A percentile compares a stretch with the other conserved stretches of the same genome.
phyloP scores from a whole-genome alignment of 2,329 filamentous ascomycete genomes.

The Venturia aucupariae region DNA sequence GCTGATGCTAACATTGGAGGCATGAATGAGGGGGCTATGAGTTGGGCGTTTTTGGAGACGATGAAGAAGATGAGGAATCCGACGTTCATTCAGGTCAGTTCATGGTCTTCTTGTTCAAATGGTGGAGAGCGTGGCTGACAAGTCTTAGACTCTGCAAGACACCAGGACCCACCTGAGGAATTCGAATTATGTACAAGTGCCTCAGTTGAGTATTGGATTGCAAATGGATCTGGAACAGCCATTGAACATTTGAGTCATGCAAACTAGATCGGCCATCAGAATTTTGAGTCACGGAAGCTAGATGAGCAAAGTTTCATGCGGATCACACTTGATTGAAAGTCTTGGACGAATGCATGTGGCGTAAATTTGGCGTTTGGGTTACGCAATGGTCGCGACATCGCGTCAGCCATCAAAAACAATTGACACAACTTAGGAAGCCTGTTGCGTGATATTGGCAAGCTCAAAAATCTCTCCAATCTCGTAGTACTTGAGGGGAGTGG shows the following conservation, averaged over 20 bases:
- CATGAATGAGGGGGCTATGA: slow-evolving; percentile 37
- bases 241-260: background rate
- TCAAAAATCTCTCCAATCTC: background rate
- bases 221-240: slow-evolving; percentile 32
- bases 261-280: background rate
- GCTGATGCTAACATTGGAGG: slow-evolving; percentile 40
- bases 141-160: slow-evolving; percentile 27
- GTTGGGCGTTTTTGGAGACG: slow-evolving; percentile 38
- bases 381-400: too few relatives aligned
- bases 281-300: background rate
- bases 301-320: too few relatives aligned
- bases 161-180: slow-evolving; percentile 31
- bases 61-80: slow-evolving; percentile 25
- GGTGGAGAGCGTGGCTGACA: background rate
- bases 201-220: slow-evolving; percentile 33
- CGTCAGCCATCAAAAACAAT: too few relatives aligned
- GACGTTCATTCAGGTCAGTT: background rate
- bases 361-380: too few relatives aligned
- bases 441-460: background rate
- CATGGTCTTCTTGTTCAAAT: background rate
- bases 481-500: too few relatives aligned
- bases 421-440: too few relatives aligned
- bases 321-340: too few relatives aligned
- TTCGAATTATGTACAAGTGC: slow-evolving; percentile 35
- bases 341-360: too few relatives aligned